Conservation (phyloP, 1,284 basidiomycete genomes). For the Puccinia novopanici region DNA sequence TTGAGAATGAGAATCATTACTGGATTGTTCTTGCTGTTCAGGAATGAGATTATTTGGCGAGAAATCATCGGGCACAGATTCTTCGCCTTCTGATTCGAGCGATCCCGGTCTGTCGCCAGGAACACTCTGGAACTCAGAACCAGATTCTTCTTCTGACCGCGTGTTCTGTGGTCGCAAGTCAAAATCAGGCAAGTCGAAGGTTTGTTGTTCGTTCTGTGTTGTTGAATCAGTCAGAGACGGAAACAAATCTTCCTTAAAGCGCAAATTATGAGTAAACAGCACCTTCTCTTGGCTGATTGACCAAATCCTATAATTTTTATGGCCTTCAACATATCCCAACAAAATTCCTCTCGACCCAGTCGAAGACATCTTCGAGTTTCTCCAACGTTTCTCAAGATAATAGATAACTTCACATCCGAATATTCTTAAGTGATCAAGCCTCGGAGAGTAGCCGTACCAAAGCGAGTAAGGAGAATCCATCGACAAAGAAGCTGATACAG, state of each 20-base stretch:
- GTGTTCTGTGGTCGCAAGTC: too few species aligned
- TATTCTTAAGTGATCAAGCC: background rate
- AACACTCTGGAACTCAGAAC: too few species aligned
- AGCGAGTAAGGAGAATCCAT: conserved; percentile 5
- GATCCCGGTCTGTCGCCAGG: too few species aligned
- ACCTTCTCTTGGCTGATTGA: background rate
- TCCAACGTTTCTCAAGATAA: background rate
- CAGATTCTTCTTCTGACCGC: too few species aligned
- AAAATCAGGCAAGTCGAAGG: too few species aligned
- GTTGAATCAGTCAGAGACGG: background rate
- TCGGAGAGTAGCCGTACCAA: background rate
- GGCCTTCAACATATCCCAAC: conserved; percentile 22
- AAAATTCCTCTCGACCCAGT: conserved; percentile 2
- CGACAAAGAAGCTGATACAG: background rate
- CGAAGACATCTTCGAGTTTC: background rate
- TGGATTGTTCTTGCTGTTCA: too few species aligned
- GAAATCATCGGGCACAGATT: too few species aligned
- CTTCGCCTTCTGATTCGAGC: too few species aligned
- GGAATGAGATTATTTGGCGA: too few species aligned
- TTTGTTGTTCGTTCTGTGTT: too few species aligned
- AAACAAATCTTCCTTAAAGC: background rate
- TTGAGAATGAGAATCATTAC: too few species aligned
- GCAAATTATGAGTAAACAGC: conserved; percentile 4
- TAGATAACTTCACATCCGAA: conserved; percentile 19
- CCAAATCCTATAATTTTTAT: conserved; percentile 14